A percentile compares a stretch with the other conserved stretches of the same genome.
Evolutionary conservation across 805 yeast species (phyloP).

Genomic region (Candida silvatica): DNA sequence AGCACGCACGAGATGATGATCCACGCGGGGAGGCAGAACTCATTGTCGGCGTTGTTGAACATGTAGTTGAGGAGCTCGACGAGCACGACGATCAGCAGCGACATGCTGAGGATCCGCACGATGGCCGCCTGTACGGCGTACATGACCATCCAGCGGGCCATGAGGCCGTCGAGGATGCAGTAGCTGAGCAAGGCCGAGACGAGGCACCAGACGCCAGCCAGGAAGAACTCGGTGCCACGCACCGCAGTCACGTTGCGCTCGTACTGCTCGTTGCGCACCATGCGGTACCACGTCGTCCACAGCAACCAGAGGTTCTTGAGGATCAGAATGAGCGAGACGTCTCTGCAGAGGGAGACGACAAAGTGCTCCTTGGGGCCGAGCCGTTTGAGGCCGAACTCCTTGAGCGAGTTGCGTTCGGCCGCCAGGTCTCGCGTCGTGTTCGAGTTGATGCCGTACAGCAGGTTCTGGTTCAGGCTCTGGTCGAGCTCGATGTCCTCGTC

Average conservation of each 20-base stretch:
- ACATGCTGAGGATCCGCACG: conserved; percentile 76
- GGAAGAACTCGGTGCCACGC: conserved; percentile 66
- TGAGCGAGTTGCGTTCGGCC: conserved; percentile 28
- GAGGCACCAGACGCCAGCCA: conserved; percentile 88
- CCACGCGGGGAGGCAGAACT: conserved; percentile 84
- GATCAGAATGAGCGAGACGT: conserved; percentile 46
- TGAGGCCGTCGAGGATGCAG: conserved; percentile 78
- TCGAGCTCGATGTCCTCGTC: conserved; percentile 5
- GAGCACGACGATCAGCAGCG: conserved; percentile 59
- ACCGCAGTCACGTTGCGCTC: conserved; percentile 38
- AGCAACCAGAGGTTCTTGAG: conserved; percentile 18
- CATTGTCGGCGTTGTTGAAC: conserved; percentile 50
- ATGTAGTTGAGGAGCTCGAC: conserved; percentile 62
- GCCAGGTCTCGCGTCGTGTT: conserved; percentile 21
- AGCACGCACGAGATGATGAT: conserved; percentile 78
- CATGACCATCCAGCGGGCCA: conserved; percentile 90
- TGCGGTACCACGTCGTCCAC: conserved; percentile 19
- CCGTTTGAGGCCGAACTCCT: conserved; percentile 59
- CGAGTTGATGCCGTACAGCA: conserved; percentile 17
- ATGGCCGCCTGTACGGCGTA: conserved; percentile 86
- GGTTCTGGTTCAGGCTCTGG: conserved; percentile 3
- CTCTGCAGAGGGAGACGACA: conserved; percentile 69
- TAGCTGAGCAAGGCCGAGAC: conserved; percentile 82
- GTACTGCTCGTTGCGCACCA: conserved; percentile 14
- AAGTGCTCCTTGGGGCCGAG: conserved; percentile 71